Evolutionary conservation across 2,329 filamentous ascomycete genomes (phyloP), one percentile per base, ranked within the genome.

Genomic region (Xylariales sp.): DNA sequence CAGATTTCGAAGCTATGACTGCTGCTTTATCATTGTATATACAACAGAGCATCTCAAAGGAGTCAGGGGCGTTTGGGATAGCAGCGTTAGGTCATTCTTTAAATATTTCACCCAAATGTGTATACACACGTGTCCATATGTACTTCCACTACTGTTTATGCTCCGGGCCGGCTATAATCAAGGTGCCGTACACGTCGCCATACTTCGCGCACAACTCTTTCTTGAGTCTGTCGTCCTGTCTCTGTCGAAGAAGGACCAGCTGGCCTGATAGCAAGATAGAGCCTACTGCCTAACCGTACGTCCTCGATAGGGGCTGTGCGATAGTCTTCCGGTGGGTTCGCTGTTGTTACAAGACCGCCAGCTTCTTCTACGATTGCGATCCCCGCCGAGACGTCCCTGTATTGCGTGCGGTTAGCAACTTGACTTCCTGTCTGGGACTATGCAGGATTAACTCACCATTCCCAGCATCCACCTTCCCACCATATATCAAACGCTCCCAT

Each of bases 391-490:
- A 88, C 85, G 50, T 89, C 86, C 84, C 38, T 40, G 25, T 16
- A 12, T 7, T 33, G 11, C 12, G 5, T 24, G 29, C 11, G 21
- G 27, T 20, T 4, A 31, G 4, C 11, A 6, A 27, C n/a, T 24
- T 9, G 20, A 9, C 15, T 16, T 9, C 9, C 7, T 8, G 16
- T 71, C 49, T 52, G 24, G 8, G 12, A 21, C 7, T 31, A 3
- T 6, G 25, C 12, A 15, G 29, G 82, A 80, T 9, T 4, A 25
- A 33, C 38, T 24, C 27, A 40, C 38, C 85, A 89, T 61, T 88
- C 86, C 84, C 84, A 88, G 54, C 84, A 88, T 0, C 84, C 84
- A 3, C 84, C 85, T 57, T 89, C 84, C 84, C 84, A 89, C 84
- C 85, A 88, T 9, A 88, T 86, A 61, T 89, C 85, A 50, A 88